These are phyloP conservation scores for Capsicum baccatum DNA, from an alignment of 257 asterid species.

Conservation along the genomic window DNA sequence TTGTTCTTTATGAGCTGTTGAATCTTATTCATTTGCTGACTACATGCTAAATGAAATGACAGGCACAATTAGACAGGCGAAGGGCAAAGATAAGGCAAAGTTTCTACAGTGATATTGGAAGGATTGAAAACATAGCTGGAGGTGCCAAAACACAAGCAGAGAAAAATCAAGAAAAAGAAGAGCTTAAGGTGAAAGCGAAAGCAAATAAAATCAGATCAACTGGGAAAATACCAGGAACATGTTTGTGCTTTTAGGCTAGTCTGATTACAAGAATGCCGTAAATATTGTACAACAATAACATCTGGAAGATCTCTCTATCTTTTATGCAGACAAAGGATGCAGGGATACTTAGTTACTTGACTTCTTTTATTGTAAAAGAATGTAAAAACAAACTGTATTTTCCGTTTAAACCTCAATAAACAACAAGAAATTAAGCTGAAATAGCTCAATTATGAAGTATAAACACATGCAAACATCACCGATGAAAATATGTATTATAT, in stretches of 20 bases:
- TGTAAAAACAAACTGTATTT: too few species aligned
- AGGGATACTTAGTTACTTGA: neutral
- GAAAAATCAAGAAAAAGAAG: conserved; percentile 41
- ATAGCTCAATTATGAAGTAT: too few species aligned
- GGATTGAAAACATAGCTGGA: conserved; percentile 48
- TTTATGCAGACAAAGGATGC: neutral
- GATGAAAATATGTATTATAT: too few species aligned
- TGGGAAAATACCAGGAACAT: conserved; percentile 42
- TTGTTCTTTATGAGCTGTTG: neutral
- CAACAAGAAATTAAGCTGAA: too few species aligned
- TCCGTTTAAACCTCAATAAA: too few species aligned
- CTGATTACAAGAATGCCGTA: neutral
- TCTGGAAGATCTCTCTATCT: neutral
- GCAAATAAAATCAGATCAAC: conserved; percentile 49
- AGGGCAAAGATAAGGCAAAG: conserved; percentile 39
- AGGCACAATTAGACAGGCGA: conserved; percentile 43
- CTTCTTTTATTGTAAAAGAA: too few species aligned
- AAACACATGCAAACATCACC: too few species aligned
- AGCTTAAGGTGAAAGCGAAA: conserved; percentile 44
- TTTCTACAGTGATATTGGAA: conserved; percentile 31
- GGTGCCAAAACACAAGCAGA: conserved; percentile 50
- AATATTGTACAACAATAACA: neutral
- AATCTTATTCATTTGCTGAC: conserved; percentile 3
- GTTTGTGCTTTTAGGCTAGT: conserved; percentile 40
- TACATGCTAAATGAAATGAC: neutral